A percentile compares a stretch with the other conserved stretches of the same genome.
phyloP scores from a whole-genome alignment of 2,329 filamentous ascomycete species.

The Aureobasidium zeae region DNA sequence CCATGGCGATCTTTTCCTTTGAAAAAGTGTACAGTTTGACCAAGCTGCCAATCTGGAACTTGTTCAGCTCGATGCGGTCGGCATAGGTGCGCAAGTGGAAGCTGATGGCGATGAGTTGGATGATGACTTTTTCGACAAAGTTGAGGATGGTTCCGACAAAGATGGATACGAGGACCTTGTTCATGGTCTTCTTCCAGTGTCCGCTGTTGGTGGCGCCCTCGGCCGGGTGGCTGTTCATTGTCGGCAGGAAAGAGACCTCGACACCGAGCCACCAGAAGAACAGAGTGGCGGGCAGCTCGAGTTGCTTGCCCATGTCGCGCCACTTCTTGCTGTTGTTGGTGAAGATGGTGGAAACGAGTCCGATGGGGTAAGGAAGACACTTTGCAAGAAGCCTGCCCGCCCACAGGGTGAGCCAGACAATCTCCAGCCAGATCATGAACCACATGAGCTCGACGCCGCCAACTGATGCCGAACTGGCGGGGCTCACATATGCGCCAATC shows the following conservation, averaged over 20 bases:
- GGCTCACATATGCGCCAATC: constrained; percentile 49
- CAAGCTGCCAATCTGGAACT: constrained; percentile 68
- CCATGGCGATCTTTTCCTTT: constrained; percentile 54
- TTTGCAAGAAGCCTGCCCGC: constrained; percentile 59
- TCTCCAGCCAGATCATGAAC: constrained; percentile 94
- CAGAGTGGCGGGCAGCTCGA: constrained; percentile 75
- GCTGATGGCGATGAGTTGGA: constrained; percentile 87
- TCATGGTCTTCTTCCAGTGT: constrained; percentile 65
- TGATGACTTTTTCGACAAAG: constrained; percentile 83
- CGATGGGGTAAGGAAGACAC: constrained; percentile 52
- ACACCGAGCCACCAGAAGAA: constrained; percentile 91
- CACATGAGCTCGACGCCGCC: constrained; percentile 73
- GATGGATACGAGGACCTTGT: constrained; percentile 79
- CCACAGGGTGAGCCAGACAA: constrained; percentile 89
- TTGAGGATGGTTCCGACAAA: constrained; percentile 75
- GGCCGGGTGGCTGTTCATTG: constrained; percentile 58
- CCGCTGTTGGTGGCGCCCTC: constrained; percentile 44
- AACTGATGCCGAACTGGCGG: constrained; percentile 42
- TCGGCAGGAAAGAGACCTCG: constrained; percentile 76
- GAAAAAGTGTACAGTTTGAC: constrained; percentile 58
- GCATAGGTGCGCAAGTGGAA: constrained; percentile 89
- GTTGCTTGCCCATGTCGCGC: constrained; percentile 75
- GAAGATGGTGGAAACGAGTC: constrained; percentile 60
- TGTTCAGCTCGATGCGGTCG: constrained; percentile 84
- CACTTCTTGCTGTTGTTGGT: constrained; percentile 89